Percentiles rank a stretch among this genome's conserved stretches.
These are phyloP conservation scores for Mycena maculata DNA, from an alignment of 768 basidiomycete genomes.

Conservation along the genomic window DNA sequence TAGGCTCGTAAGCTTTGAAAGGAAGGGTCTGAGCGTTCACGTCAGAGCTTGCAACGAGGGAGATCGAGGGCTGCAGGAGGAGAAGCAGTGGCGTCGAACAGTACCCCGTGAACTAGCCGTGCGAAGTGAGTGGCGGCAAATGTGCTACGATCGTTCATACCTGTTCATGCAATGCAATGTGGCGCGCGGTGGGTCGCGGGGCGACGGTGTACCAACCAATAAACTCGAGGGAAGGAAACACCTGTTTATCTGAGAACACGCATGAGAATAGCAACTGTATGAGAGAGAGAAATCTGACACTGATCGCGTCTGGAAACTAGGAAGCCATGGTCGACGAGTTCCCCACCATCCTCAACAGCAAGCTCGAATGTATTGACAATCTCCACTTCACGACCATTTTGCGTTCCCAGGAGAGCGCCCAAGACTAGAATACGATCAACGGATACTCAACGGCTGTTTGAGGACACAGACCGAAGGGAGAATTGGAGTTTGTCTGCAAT, in stretches of 20 bases:
- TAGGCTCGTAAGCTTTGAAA: conserved; percentile 93
- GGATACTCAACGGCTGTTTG: not conserved
- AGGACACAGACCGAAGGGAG: conserved; percentile 71
- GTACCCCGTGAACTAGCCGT: conserved; percentile 78
- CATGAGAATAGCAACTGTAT: conserved; percentile 15
- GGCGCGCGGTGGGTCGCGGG: conserved; percentile 73
- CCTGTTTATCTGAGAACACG: conserved; percentile 86
- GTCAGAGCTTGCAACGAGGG: conserved; percentile 56
- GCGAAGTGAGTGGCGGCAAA: conserved; percentile 9
- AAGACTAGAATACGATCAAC: conserved; percentile 66
- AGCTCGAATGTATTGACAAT: conserved; percentile 98
- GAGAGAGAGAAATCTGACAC: conserved; percentile 59
- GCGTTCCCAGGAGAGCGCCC: conserved; percentile 93
- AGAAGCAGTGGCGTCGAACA: conserved; percentile 93
- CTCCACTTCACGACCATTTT: conserved; percentile 94
- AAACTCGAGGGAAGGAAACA: conserved; percentile 96
- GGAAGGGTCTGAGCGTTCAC: conserved; percentile 83
- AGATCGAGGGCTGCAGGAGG: conserved; percentile 69
- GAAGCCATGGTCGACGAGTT: conserved; percentile 83
- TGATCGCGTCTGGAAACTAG: conserved; percentile 87
- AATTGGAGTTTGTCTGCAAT: conserved; percentile 70
- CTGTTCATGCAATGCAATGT: conserved; percentile 89
- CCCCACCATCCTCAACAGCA: conserved; percentile 67
- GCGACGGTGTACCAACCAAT: conserved; percentile 98
- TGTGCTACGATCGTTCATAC: conserved; percentile 48